Percentiles rank a stretch among this genome's conserved stretches.
phyloP scores from a whole-genome alignment of 116 monocot genomes.

The Papilionanthe hybrid region DNA sequence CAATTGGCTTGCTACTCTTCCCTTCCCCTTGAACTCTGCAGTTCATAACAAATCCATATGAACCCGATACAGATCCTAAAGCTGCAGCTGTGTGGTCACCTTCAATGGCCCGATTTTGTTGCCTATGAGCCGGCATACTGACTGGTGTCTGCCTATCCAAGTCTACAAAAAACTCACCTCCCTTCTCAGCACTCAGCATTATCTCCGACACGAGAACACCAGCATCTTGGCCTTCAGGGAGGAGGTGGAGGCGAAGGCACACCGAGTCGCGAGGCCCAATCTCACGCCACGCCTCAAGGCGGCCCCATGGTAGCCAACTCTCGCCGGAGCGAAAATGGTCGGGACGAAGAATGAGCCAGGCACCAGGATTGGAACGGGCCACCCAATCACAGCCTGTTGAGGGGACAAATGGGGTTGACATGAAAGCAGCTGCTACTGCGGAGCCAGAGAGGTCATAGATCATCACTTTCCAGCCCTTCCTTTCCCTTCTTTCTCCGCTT shows the following conservation, averaged over 20 bases:
- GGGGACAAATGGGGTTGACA: slow-evolving; percentile 85
- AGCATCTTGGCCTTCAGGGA: slow-evolving; percentile 48
- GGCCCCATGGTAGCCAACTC: slow-evolving; percentile 82
- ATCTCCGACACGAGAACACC: slow-evolving; percentile 53
- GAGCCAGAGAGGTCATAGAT: slow-evolving; percentile 86
- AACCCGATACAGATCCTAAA: not conserved
- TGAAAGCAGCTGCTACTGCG: slow-evolving; percentile 73
- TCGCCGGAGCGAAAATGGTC: slow-evolving; percentile 28
- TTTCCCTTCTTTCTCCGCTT: slow-evolving; percentile 39
- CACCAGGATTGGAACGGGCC: slow-evolving; percentile 77
- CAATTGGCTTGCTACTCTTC: slow-evolving; percentile 53
- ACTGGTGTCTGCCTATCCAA: slow-evolving; percentile 41
- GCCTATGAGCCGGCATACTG: slow-evolving; percentile 3
- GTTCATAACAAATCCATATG: slow-evolving; percentile 76
- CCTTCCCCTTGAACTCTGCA: slow-evolving; percentile 71
- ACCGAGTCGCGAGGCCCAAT: slow-evolving; percentile 37
- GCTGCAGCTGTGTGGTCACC: not conserved
- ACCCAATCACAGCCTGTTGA: slow-evolving; percentile 61
- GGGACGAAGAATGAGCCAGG: slow-evolving; percentile 73
- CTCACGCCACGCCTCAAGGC: slow-evolving; percentile 86
- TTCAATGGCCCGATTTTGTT: not conserved
- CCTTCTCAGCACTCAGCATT: slow-evolving; percentile 41
- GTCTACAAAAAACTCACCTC: slow-evolving; percentile 79
- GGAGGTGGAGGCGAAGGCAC: slow-evolving; percentile 45
- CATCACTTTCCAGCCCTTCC: slow-evolving; percentile 85